phyloP scores from a whole-genome alignment of 179 eudicot genomes.

The Sideroxylon spinosum region DNA sequence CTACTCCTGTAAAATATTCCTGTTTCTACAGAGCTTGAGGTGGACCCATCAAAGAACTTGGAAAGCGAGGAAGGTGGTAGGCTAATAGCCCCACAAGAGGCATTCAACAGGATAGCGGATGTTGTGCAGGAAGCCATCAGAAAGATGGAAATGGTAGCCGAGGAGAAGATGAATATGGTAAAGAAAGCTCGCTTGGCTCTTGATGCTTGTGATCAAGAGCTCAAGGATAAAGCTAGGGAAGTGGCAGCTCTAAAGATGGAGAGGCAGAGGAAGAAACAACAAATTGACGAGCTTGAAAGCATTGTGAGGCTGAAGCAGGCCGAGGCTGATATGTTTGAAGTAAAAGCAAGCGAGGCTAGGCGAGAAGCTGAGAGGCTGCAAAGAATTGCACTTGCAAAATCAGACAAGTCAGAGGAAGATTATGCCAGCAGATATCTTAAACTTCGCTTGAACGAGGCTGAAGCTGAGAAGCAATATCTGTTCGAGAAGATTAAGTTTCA shows the following conservation, averaged over 20 bases:
- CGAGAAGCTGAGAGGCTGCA: conserved; percentile 83
- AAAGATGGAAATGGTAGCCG: conserved; percentile 94
- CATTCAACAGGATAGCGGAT: conserved; percentile 86
- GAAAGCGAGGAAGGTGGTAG: conserved; percentile 62
- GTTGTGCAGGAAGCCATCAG: conserved; percentile 87
- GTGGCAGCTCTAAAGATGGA: conserved; percentile 68
- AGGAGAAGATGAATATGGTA: conserved; percentile 69
- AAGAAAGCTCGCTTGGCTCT: conserved; percentile 77
- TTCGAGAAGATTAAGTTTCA: conserved; percentile 85
- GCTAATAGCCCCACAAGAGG: conserved; percentile 85
- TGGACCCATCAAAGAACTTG: conserved; percentile 51
- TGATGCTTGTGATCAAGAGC: conserved; percentile 77
- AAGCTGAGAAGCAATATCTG: conserved; percentile 77
- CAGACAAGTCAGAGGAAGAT: conserved; percentile 80
- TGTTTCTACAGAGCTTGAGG: conserved; percentile 58
- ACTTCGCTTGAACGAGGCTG: conserved; percentile 74
- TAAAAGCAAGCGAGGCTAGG: conserved; percentile 80
- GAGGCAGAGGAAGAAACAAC: conserved; percentile 71
- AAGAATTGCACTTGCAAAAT: conserved; percentile 71
- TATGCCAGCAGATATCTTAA: conserved; percentile 73
- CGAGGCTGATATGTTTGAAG: conserved; percentile 93
- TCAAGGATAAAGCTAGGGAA: conserved; percentile 76
- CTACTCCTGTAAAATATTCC: background rate
- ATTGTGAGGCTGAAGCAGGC: conserved; percentile 83
- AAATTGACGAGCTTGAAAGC: conserved; percentile 83